phyloP scores from a whole-genome alignment of 2,329 filamentous ascomycete species.

The Arachnomyces sp. region DNA sequence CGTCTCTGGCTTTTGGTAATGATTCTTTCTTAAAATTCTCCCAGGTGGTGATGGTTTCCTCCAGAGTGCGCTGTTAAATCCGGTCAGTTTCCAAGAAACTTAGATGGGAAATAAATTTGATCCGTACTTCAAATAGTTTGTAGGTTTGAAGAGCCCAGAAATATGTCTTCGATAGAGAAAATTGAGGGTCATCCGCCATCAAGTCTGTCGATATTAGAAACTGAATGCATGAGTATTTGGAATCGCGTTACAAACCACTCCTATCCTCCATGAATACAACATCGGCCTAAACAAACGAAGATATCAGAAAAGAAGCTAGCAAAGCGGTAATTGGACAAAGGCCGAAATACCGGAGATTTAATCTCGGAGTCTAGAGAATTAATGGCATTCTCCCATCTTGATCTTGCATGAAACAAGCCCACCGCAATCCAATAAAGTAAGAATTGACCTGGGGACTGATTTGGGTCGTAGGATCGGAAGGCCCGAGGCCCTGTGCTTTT shows the following conservation, averaged over 20 bases:
- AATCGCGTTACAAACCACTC: conserved; percentile 3
- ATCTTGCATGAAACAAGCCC: conserved; percentile 4
- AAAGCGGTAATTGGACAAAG: not conserved
- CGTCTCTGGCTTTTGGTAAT: conserved; percentile 5
- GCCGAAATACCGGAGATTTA: conserved; percentile 4
- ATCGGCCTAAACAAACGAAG: conserved; percentile 2
- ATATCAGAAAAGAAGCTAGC: conserved; percentile 1
- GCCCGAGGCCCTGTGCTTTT: conserved; percentile 1
- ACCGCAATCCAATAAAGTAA: conserved; percentile 7
- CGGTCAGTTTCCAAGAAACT: not conserved
- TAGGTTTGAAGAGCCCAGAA: conserved; percentile 10
- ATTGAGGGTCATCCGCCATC: conserved; percentile 8
- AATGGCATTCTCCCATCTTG: conserved; percentile 8
- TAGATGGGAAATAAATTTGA: not conserved
- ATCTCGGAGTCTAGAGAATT: conserved; percentile 6
- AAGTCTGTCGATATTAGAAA: conserved; percentile 3
- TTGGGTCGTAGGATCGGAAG: conserved; percentile 5
- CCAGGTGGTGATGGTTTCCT: conserved; percentile 7
- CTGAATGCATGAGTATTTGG: not conserved
- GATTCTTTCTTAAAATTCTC: conserved; percentile 6
- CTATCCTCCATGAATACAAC: conserved; percentile 6
- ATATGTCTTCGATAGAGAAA: conserved; percentile 9
- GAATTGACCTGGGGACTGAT: conserved; percentile 4
- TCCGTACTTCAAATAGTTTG: conserved; percentile 7
- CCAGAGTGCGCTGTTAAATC: conserved; percentile 1